Evolutionary conservation across 2,329 filamentous ascomycete species (phyloP), one percentile per base, ranked within the genome.

Genomic region (Trichothecium roseum): DNA sequence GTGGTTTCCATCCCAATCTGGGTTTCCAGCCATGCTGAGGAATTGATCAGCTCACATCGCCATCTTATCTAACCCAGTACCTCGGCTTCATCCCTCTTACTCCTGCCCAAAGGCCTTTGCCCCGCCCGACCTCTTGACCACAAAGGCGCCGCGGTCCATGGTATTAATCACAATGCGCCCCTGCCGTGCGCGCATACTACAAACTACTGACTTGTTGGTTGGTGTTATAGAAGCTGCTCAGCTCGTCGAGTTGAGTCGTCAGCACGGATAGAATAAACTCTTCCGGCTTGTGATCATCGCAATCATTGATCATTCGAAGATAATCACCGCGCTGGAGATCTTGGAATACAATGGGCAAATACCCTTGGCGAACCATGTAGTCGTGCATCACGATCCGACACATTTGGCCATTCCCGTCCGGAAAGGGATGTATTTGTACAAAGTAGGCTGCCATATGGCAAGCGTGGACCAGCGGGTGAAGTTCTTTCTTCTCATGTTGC

Each of bases 131-230:
- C n/a, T n/a, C 48, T 57, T 59, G 22, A 60, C 52, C 6, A 59
- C 52, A 42, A 55, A 63, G 0, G 52, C 50, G 7, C 61, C 61
- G 7, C 60, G 47, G 39, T 70, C 66, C 40, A 70, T 68, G 3
- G 63, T 68, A 47, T 69, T 69, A 34, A 68, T 50, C 12, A 67
- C 53, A 29, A 68, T n/a, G n/a, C n/a, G n/a, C n/a, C n/a, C n/a
- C n/a, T n/a, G n/a, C n/a, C n/a, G n/a, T n/a, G n/a, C n/a, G n/a
- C n/a, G 20, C 20, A 10, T 10, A 24, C 20, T 24, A 24, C 6
- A 6, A 6, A 24, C 10, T 24, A 24, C 20, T 24, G 20, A 24
- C 20, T 24, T 10, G 20, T 6, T 24, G 10, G 6, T 24, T 33
- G 18, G 7, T 18, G 31, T 10, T 14, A 12, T 28, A 36, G 15